Evolutionary conservation across 2,329 filamentous ascomycete genomes (phyloP).

Genomic region (Fusarium chlamydosporum): DNA sequence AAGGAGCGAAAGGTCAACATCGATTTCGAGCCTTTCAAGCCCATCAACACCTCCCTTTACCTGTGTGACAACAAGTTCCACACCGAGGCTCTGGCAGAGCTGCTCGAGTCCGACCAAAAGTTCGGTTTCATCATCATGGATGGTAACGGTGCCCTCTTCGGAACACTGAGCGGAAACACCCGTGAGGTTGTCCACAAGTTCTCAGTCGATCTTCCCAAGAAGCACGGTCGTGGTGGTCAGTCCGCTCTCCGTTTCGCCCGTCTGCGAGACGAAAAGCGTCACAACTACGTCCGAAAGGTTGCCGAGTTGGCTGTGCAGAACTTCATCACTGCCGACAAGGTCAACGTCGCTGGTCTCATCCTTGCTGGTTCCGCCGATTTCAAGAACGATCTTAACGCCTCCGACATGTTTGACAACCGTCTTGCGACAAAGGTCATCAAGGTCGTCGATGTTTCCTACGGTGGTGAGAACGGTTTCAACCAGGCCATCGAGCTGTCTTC

Average conservation of each 20-base stretch:
- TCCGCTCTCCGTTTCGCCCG: conserved; percentile 99
- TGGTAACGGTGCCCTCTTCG: conserved; percentile 97
- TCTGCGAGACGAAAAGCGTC: conserved; percentile 99
- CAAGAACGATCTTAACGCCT: conserved; percentile 98
- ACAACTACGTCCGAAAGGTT: conserved; percentile 99
- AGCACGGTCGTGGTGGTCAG: conserved; percentile 99
- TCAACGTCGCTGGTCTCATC: conserved; percentile 96
- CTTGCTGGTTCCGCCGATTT: conserved; percentile 98
- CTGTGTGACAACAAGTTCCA: conserved; percentile 99
- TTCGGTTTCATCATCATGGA: conserved; percentile 99
- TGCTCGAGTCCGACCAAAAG: conserved; percentile 98
- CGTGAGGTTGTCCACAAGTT: conserved; percentile 98
- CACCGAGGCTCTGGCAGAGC: conserved; percentile 95
- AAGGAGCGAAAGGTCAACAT: conserved; percentile 99
- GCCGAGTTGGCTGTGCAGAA: conserved; percentile 98
- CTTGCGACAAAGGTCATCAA: conserved; percentile 97
- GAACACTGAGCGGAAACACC: conserved; percentile 96
- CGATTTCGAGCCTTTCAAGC: conserved; percentile 99
- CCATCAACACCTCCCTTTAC: conserved; percentile 99
- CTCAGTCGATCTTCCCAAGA: conserved; percentile 98
- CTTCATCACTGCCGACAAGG: conserved; percentile 98
- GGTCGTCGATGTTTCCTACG: conserved; percentile 98
- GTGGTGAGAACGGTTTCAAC: conserved; percentile 99
- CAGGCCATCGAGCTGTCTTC: conserved; percentile 96
- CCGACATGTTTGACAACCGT: conserved; percentile 95